Percentiles rank a stretch among this genome's conserved stretches.
Conservation (phyloP, 805 yeast species). For the Hagleromyces aurorensis region DNA sequence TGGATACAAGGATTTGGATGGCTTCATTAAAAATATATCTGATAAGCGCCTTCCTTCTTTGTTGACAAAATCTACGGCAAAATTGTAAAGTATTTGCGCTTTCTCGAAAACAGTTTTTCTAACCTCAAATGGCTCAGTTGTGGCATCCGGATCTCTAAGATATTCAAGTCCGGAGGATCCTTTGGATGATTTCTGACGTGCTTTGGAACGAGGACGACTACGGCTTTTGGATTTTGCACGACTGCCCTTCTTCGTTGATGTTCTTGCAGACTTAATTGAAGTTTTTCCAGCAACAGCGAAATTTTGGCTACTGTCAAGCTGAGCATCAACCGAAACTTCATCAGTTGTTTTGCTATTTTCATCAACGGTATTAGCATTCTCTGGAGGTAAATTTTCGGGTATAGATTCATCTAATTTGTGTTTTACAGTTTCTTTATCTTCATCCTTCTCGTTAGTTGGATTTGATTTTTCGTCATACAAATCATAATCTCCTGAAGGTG, state of each 20-base stretch:
- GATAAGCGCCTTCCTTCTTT: constrained; percentile 40
- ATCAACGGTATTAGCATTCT: constrained; percentile 3
- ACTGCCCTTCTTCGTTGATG: constrained; percentile 13
- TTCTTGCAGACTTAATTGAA: constrained; percentile 20
- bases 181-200: constrained; percentile 12
- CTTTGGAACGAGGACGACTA: constrained; percentile 14
- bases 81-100: constrained; percentile 38
- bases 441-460: too few relatives aligned
- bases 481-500: too few relatives aligned
- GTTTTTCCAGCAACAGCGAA: constrained; percentile 21
- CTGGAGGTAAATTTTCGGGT: constrained; percentile 2
- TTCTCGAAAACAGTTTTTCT: constrained; percentile 18
- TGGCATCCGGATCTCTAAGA: constrained; percentile 13
- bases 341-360: constrained; percentile 3
- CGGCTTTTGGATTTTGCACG: constrained; percentile 11
- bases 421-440: too few relatives aligned
- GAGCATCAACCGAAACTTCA: not conserved
- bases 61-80: constrained; percentile 36
- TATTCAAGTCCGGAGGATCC: constrained; percentile 22
- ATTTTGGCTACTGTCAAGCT: constrained; percentile 1
- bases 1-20: constrained; percentile 68
- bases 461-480: too few relatives aligned
- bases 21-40: constrained; percentile 59
- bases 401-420: too few relatives aligned
- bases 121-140: constrained; percentile 20